Base-by-base conservation (phyloP, 1,139 yeast species). In the Candida labiduridarum region DNA sequence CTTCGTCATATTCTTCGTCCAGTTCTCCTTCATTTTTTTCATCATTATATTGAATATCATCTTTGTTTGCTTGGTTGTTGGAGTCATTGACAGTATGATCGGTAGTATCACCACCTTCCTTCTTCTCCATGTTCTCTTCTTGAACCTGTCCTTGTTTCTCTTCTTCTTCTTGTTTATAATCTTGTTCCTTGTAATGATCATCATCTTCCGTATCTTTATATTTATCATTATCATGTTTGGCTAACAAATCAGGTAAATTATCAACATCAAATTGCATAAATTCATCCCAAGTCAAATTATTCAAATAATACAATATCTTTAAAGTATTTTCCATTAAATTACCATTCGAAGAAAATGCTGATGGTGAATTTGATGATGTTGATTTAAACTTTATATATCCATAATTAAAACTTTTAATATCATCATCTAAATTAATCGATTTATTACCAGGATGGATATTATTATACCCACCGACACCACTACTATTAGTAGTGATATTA, bases 301-400 rank as follows among this genome's bases (percentile, higher is more conserved):
- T 63, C 46, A 75, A 60, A 51, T 66, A 67, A 52, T 73, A 73
- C 19, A 75, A 58, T 33, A 69, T 60, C 36, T 59, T 62, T 39
- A 74, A 60, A 9, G 72, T 61, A 48, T 65, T 63, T 18, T 60
- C 64, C 51, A 60, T 61, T 30, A 64, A 42, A 41, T 60, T 56
- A 3, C 59, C 58, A 49, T 56, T 46, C 42, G 25, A 22, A 4
- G 25, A 22, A 22, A n/a, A n/a, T n/a, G n/a, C n/a, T n/a, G n/a
- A n/a, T n/a, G n/a, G n/a, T n/a, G n/a, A n/a, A n/a, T n/a, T n/a
- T n/a, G n/a, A n/a, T n/a, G 25, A 7, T 22, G 53, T 48, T 35
- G 35, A 41, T 34, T 61, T 60, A 50, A 73, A 74, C 36, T 59
- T 62, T 15, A 74, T 63, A 51, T 60, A 74, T 1, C 74, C 78